Base-by-base conservation (phyloP, 2,329 filamentous ascomycete genomes). In the Aspergillus ochraceoroseus region DNA sequence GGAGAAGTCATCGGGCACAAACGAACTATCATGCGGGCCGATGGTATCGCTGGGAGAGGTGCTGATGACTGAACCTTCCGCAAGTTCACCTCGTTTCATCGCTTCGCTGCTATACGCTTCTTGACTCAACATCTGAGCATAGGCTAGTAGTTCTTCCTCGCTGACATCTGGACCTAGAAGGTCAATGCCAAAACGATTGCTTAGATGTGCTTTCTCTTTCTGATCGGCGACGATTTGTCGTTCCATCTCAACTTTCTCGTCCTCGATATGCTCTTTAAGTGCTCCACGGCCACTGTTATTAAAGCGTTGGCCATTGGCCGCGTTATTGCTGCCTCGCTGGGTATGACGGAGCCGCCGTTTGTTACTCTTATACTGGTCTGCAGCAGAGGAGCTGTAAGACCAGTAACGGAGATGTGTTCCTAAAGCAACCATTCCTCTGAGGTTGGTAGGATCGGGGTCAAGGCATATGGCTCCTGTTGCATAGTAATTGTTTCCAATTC, bases 341-440 rank as follows among this genome's bases (percentile, higher is more conserved):
- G 80, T 77, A 43, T 87, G 82, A 25, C 87, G 82, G 9, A 83
- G 68, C 6, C 80, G 82, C n/a, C 88, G 83, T 65, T 94, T 95
- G 47, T 78, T 85, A 41, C 80, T 81, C 35, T 83, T 77, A 44
- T 83, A 79, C 46, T 87, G 81, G 54, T 84, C 82, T 0, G 83
- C 83, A 7, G 76, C 76, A 15, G 76, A 76, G n/a, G 88, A 90
- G 62, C 86, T 94, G 61, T 94, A 96, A 3, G 85, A 82, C 92
- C 92, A 98, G 62, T 88, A 96, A 8, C 87, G 84, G 12, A 98
- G 68, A 56, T 90, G 85, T 0, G 85, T 85, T 7, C 92, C 92
- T 35, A 95, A 80, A 1, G 89, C 84, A 1, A 95, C 82, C 46
- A 95, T 80, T 4, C 92, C 92, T 23, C 90, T 82, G 9, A 98